These are phyloP conservation scores for Chlamydomonas reinhardtii DNA, from an alignment of 163 green algal genomes.

Conservation along the genomic window DNA sequence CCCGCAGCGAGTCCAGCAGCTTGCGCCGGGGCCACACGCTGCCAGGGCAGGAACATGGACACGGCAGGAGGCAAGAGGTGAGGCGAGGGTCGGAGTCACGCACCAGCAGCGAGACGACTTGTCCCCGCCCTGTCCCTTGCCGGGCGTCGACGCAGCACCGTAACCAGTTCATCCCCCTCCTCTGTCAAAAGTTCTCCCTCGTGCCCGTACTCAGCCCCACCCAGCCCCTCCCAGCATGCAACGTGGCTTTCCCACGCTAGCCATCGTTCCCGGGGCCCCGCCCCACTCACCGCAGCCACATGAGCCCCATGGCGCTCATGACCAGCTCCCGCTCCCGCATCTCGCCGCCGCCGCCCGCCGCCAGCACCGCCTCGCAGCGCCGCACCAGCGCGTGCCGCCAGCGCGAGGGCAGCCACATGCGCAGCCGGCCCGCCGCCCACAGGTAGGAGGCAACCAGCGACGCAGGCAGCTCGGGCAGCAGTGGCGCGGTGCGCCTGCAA, in stretches of 20 bases:
- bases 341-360: background rate
- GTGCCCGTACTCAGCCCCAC: too few relatives aligned
- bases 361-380: background rate
- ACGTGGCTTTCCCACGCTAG: too few relatives aligned
- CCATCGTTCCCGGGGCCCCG: too few relatives aligned
- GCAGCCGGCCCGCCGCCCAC: constrained; percentile 33
- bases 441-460: constrained; percentile 24
- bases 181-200: too few relatives aligned
- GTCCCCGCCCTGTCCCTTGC: too few relatives aligned
- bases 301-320: constrained; percentile 11
- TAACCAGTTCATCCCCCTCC: too few relatives aligned
- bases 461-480: constrained; percentile 5
- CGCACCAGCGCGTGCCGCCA: constrained; percentile 9
- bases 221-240: background rate
- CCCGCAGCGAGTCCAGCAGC: background rate
- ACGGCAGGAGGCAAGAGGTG: too few relatives aligned
- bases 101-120: background rate
- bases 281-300: constrained; percentile 28
- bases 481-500: constrained; percentile 1
- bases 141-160: too few relatives aligned
- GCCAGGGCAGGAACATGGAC: background rate
- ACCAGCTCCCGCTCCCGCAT: constrained; percentile 19
- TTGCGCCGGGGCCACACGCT: background rate
- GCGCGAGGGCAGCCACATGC: background rate
- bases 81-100: too few relatives aligned